Evolutionary conservation across 192 early-diverging fungal species (phyloP).

Genomic region (Spizellomyces sp.): DNA sequence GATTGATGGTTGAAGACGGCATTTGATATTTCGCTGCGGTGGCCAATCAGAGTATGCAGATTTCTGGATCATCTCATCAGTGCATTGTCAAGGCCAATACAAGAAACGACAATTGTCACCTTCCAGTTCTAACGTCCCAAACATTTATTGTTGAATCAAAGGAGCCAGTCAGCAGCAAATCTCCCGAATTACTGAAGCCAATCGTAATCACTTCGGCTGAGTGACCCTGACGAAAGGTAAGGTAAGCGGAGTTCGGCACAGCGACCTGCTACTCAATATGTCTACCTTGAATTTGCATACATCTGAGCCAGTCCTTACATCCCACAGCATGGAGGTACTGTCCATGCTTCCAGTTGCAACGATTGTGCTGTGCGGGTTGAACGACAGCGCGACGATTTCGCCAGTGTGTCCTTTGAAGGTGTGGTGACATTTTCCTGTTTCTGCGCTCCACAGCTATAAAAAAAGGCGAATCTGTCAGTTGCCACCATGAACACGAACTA

Average conservation of each 20-base stretch:
- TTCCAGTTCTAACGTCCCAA: constrained; percentile 44
- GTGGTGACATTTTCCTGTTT: constrained; percentile 48
- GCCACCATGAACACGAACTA: constrained; percentile 12
- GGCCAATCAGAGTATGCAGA: constrained; percentile 56
- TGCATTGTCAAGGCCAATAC: not conserved
- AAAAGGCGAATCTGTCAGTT: too few species aligned
- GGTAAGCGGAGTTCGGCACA: too few species aligned
- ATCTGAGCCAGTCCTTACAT: constrained; percentile 49
- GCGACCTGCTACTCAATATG: not conserved
- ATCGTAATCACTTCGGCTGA: constrained; percentile 48
- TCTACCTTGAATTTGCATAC: constrained; percentile 40
- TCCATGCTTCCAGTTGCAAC: constrained; percentile 56
- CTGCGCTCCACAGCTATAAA: constrained; percentile 44
- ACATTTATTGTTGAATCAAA: constrained; percentile 55
- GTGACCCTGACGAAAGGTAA: constrained; percentile 38
- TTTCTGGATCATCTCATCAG: constrained; percentile 27
- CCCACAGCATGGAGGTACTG: constrained; percentile 49
- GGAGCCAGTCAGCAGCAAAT: constrained; percentile 51
- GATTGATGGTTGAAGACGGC: constrained; percentile 37
- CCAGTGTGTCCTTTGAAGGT: constrained; percentile 52
- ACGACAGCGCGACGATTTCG: constrained; percentile 48
- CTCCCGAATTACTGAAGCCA: constrained; percentile 33
- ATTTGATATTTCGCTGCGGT: constrained; percentile 48
- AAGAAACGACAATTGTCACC: constrained; percentile 1
- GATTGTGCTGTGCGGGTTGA: constrained; percentile 41